A percentile compares a stretch with the other conserved stretches of the same genome.
Conservation (phyloP, 2,329 filamentous ascomycete genomes). For the Alternaria sp. region DNA sequence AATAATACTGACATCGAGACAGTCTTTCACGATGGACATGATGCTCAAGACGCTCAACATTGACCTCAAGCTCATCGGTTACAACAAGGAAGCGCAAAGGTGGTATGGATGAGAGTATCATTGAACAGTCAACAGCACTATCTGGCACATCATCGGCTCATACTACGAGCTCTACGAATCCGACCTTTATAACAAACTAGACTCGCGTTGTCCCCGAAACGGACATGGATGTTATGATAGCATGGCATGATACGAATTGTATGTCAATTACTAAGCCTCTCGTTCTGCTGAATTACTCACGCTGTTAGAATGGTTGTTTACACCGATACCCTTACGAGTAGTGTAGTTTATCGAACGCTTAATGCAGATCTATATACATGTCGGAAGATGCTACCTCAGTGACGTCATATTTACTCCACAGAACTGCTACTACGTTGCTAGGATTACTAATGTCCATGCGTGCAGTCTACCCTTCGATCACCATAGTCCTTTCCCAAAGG, state of each 20-base stretch:
- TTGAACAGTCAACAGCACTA: not conserved
- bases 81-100: slow-evolving; percentile 63
- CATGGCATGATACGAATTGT: not conserved
- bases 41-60: slow-evolving; percentile 73
- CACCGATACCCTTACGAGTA: slow-evolving; percentile 1
- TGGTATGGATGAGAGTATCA: slow-evolving; percentile 62
- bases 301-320: slow-evolving; percentile 8
- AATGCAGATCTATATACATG: not conserved
- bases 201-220: not conserved
- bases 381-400: not conserved
- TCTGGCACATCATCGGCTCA: not conserved
- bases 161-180: not conserved
- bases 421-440: not conserved
- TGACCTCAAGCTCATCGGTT: slow-evolving; percentile 69
- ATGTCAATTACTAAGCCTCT: not conserved
- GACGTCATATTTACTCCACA: slow-evolving; percentile 14
- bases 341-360: not conserved
- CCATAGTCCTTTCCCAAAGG: not conserved
- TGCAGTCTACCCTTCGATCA: not conserved
- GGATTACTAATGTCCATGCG: not conserved
- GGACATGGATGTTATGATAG: not conserved
- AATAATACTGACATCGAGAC: slow-evolving; percentile 15
- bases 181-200: not conserved
- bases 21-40: slow-evolving; percentile 73
- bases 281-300: not conserved